A percentile compares a stretch with the other conserved stretches of the same genome.
These are phyloP conservation scores for Maudiozyma saulgeensis DNA, from an alignment of 805 yeast species.

Conservation along the genomic window DNA sequence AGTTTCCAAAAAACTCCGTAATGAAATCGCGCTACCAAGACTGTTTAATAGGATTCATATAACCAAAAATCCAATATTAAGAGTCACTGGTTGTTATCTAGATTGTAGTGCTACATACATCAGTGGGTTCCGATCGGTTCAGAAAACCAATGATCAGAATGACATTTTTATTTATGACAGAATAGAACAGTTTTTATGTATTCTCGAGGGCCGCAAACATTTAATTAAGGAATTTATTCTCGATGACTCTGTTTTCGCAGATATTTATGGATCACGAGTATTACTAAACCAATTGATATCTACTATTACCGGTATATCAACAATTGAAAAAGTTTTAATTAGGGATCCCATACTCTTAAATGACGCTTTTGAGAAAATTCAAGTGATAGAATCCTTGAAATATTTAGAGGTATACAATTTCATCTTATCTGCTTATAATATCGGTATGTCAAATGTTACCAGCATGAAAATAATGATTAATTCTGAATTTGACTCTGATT, in stretches of 20 bases:
- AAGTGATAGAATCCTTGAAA: no score
- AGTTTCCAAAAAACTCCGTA: constrained; percentile 26
- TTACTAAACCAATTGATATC: no score
- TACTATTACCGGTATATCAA: not conserved
- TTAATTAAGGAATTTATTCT: constrained; percentile 30
- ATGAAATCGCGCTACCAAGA: constrained; percentile 23
- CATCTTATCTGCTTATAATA: no score
- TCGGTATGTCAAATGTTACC: no score
- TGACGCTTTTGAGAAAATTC: no score
- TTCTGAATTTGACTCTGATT: no score
- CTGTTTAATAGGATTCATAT: constrained; percentile 34
- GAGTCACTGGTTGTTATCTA: constrained; percentile 23
- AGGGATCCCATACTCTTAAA: no score
- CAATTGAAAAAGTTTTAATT: not conserved
- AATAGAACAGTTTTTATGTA: constrained; percentile 33
- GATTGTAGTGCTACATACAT: constrained; percentile 33
- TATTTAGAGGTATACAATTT: no score
- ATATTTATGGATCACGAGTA: not conserved
- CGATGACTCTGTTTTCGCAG: constrained; percentile 4
- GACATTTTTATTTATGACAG: constrained; percentile 31
- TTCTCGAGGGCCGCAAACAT: constrained; percentile 22
- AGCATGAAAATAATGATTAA: no score
- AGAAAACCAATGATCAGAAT: constrained; percentile 30
- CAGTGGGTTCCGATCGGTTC: constrained; percentile 29
- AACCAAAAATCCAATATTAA: constrained; percentile 27